A percentile compares a stretch with the other conserved stretches of the same genome.
Evolutionary conservation across 2,329 filamentous ascomycete genomes (phyloP).

Genomic region (Colletotrichum salicis): DNA sequence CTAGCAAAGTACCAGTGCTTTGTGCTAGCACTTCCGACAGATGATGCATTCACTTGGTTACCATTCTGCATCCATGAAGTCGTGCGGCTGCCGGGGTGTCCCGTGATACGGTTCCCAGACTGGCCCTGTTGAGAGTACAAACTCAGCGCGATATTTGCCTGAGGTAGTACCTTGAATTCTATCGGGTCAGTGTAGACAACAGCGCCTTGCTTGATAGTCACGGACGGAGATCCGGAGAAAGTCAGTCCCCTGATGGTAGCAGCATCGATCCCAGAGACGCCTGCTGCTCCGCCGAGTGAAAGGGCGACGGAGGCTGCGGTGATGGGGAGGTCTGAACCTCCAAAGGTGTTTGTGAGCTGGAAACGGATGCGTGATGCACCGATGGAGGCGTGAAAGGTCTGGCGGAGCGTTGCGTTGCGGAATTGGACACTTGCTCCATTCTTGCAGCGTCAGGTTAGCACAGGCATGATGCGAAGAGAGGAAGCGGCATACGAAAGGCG

Average conservation of each 20-base stretch:
- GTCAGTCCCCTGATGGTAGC: slow-evolving; percentile 64
- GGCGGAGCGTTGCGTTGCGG: slow-evolving; percentile 71
- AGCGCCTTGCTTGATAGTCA: slow-evolving; percentile 65
- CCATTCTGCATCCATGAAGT: slow-evolving; percentile 69
- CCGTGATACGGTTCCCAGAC: slow-evolving; percentile 65
- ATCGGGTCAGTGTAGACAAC: slow-evolving; percentile 71
- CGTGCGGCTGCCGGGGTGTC: slow-evolving; percentile 73
- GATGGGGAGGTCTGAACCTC: slow-evolving; percentile 67
- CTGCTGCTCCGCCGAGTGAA: slow-evolving; percentile 63
- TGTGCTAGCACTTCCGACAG: slow-evolving; percentile 54
- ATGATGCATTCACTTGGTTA: slow-evolving; percentile 61
- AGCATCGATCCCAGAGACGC: slow-evolving; percentile 62
- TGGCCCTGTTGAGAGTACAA: slow-evolving; percentile 69
- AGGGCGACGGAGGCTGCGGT: slow-evolving; percentile 68
- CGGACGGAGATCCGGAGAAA: slow-evolving; percentile 64
- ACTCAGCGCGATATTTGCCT: slow-evolving; percentile 66
- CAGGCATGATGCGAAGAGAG: neutral
- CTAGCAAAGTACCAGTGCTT: slow-evolving; percentile 69
- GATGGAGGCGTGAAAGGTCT: slow-evolving; percentile 71
- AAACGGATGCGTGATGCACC: slow-evolving; percentile 67
- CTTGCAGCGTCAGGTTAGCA: slow-evolving; percentile 28
- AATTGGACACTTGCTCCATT: slow-evolving; percentile 57
- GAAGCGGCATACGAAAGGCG: slow-evolving; percentile 62
- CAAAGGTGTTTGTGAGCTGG: slow-evolving; percentile 74
- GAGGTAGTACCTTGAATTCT: slow-evolving; percentile 60